A percentile compares a stretch with the other conserved stretches of the same genome.
Conservation (phyloP, 805 yeast species). For the Wickerhamomyces subpelliculosus region DNA sequence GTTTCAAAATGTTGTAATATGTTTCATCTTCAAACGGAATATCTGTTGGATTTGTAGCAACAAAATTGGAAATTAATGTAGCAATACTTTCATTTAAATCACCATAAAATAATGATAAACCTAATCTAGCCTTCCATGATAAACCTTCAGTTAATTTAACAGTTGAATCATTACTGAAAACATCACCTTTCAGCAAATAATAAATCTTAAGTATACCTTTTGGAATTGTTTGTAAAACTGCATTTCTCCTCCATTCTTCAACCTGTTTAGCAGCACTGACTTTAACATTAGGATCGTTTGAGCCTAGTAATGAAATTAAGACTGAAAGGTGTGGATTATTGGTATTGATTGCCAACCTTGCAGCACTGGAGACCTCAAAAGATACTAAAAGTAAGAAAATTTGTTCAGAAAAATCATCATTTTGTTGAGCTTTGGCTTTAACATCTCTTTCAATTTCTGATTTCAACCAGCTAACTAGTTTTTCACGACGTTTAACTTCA, state of each 20-base stretch:
- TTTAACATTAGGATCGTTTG: slow-evolving; percentile 55
- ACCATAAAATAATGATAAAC: slow-evolving; percentile 59
- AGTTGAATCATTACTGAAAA: slow-evolving; percentile 22
- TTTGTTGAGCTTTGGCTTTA: slow-evolving; percentile 21
- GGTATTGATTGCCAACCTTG: slow-evolving; percentile 49
- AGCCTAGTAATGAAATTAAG: slow-evolving; percentile 61
- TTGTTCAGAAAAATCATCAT: slow-evolving; percentile 38
- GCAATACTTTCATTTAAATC: slow-evolving; percentile 31
- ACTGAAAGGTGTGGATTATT: slow-evolving; percentile 66
- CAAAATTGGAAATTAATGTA: slow-evolving; percentile 24
- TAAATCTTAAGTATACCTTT: slow-evolving; percentile 48
- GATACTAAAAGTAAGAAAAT: slow-evolving; percentile 44
- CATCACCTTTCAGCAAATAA: slow-evolving; percentile 53
- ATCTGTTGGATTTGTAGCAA: slow-evolving; percentile 10
- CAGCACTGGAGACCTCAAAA: slow-evolving; percentile 58
- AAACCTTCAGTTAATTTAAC: slow-evolving; percentile 36
- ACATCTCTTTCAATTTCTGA: slow-evolving; percentile 32
- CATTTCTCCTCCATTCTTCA: slow-evolving; percentile 51
- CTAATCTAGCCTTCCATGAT: slow-evolving; percentile 62
- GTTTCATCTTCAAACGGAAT: slow-evolving; percentile 12
- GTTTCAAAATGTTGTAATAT: slow-evolving; percentile 21
- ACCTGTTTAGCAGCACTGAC: slow-evolving; percentile 56
- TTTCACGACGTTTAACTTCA: slow-evolving; percentile 34
- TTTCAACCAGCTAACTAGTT: slow-evolving; percentile 53
- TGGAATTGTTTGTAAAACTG: slow-evolving; percentile 42